These are phyloP conservation scores for Ceratobasidium theobromae DNA, from an alignment of 1,284 basidiomycete species.

Conservation along the genomic window DNA sequence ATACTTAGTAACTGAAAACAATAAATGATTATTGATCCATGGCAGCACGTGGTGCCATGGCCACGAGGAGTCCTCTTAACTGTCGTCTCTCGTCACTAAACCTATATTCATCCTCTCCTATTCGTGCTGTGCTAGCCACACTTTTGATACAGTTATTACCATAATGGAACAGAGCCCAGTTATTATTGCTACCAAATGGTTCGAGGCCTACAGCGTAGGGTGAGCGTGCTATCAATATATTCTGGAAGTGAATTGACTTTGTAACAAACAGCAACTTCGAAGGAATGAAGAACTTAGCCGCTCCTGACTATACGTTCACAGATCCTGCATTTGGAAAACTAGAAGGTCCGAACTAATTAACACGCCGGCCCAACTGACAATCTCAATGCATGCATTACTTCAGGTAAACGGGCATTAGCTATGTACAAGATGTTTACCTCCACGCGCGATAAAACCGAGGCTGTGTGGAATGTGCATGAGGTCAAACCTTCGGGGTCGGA, in stretches of 20 bases:
- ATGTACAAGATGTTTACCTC: constrained; percentile 30
- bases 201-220: constrained; percentile 18
- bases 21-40: too few species aligned
- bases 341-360: constrained; percentile 16
- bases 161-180: constrained; percentile 17
- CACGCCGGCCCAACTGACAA: too few species aligned
- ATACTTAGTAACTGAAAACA: too few species aligned
- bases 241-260: neutral
- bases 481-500: constrained; percentile 12
- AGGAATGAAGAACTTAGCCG: constrained; percentile 9
- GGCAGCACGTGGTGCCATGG: too few species aligned
- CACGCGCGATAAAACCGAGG: constrained; percentile 13
- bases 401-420: constrained; percentile 4
- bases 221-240: neutral
- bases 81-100: too few species aligned
- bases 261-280: neutral
- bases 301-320: constrained; percentile 4
- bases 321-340: constrained; percentile 25
- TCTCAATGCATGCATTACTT: neutral
- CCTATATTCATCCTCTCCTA: neutral
- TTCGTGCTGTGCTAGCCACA: neutral
- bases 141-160: too few species aligned
- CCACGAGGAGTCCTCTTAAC: too few species aligned
- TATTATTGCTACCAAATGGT: constrained; percentile 15
- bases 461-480: constrained; percentile 27